Conservation (phyloP, 2,329 filamentous ascomycete genomes). For the Knufia petricola region DNA sequence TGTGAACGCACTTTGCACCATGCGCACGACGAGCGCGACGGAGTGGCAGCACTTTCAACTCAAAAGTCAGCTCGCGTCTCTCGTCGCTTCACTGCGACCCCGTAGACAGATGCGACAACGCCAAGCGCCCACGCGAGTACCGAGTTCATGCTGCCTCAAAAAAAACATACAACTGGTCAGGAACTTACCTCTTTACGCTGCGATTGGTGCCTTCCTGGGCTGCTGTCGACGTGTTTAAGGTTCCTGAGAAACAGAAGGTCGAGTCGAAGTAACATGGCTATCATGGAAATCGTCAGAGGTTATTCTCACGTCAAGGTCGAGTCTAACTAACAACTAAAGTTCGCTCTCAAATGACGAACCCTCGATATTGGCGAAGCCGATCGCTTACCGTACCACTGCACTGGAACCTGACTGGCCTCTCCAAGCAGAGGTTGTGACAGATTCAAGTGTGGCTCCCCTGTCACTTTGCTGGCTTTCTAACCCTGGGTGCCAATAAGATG, state of each 20-base stretch:
- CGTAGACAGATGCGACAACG: neutral
- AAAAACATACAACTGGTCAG: too few species aligned
- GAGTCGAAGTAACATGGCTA: slow-evolving; percentile 6
- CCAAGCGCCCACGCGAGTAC: neutral
- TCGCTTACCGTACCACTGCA: slow-evolving; percentile 1
- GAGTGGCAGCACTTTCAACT: neutral
- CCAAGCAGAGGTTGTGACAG: slow-evolving; percentile 1
- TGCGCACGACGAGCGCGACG: neutral
- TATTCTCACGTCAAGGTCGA: slow-evolving; percentile 1
- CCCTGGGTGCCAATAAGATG: neutral
- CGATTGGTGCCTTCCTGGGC: too few species aligned
- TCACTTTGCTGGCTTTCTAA: too few species aligned
- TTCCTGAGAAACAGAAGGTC: neutral
- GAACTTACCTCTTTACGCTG: too few species aligned
- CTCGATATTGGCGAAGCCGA: slow-evolving; percentile 9
- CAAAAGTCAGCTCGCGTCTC: neutral
- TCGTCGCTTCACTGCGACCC: neutral
- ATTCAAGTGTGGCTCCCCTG: slow-evolving; percentile 7
- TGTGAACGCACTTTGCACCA: neutral
- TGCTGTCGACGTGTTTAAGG: neutral
- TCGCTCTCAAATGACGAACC: too few species aligned
- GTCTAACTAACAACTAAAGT: slow-evolving; percentile 1
- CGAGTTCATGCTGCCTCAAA: too few species aligned
- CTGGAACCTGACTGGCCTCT: neutral
- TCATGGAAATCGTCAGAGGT: slow-evolving; percentile 8